Evolutionary conservation across 306 rosid species (phyloP), one percentile per base, ranked within the genome.

Genomic region (Cicer bijugum): DNA sequence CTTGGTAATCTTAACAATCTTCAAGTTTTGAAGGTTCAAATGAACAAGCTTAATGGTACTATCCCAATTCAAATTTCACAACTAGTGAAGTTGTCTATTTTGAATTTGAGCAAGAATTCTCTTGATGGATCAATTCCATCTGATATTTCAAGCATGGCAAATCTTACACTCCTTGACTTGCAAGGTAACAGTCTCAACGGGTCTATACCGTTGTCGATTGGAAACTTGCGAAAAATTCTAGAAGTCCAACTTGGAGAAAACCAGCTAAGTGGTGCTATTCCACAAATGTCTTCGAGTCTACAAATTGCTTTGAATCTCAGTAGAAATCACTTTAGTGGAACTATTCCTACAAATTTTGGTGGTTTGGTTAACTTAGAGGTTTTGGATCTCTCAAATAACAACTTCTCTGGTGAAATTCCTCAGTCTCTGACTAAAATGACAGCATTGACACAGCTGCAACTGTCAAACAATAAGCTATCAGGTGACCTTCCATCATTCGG

Each of bases 341-440:
- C 15, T 10, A 91, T 94, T 74, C 92, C 91, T 0, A 1, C 0
- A 1, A 61, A 33, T 62, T 85, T 94, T 6, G 4, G n/a, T 15
- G 5, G 0, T 0, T 86, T 93, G 53, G 0, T 0, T 33, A 65
- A 0, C 58, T 80, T 91, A 3, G 95, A 87, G 87, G 68, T 94
- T 23, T 71, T 88, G 90, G 99, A 94, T 75, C 95, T 94, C 67
- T 91, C 99, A 33, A 69, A 89, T 75, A 94, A 94, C 89, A 40
- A 1, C 0, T 94, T 94, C 78, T 75, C 85, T 9, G 99, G 97
- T 16, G 0, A 2, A 28, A 78, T 94, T 45, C 96, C 97, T 5
- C 0, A 1, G 0, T 59, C 53, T 77, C 79, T 94, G 1, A 37
- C 69, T 9, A 0, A 0, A n/a, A 10, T 89, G 89, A 0, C 0